Conservation (phyloP, 805 yeast genomes). For the Zygosaccharomyces siamensis region DNA sequence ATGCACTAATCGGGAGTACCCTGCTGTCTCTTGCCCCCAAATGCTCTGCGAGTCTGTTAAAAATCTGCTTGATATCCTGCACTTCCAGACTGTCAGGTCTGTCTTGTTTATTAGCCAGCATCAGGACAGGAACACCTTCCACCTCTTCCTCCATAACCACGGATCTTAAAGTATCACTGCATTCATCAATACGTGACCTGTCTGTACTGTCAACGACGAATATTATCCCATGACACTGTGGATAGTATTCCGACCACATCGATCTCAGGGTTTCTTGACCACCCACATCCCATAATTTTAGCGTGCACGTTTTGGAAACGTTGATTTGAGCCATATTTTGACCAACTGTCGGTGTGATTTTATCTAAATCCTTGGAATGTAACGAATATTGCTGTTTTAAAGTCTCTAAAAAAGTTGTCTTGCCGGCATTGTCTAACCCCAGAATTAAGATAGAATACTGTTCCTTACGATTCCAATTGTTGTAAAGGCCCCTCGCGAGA, state of each 20-base stretch:
- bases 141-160: constrained; percentile 55
- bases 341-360: constrained; percentile 90
- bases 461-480: constrained; percentile 53
- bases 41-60: constrained; percentile 76
- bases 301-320: constrained; percentile 38
- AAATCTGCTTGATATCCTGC: constrained; percentile 74
- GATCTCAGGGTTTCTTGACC: constrained; percentile 84
- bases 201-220: constrained; percentile 93
- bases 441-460: constrained; percentile 75
- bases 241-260: constrained; percentile 85
- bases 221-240: constrained; percentile 83
- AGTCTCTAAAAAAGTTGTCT: constrained; percentile 74
- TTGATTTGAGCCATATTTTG: constrained; percentile 66
- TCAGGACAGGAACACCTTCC: constrained; percentile 81
- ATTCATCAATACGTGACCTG: constrained; percentile 74
- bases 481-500: constrained; percentile 56
- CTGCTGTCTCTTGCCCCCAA: constrained; percentile 87
- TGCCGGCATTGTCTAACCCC: constrained; percentile 95
- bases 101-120: constrained; percentile 96
- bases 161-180: constrained; percentile 55
- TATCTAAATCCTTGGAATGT: constrained; percentile 47
- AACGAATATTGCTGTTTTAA: constrained; percentile 51
- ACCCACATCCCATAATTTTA: constrained; percentile 95
- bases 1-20: constrained; percentile 84
- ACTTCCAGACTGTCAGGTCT: constrained; percentile 63